Evolutionary conservation across 495 filamentous ascomycete genomes (phyloP), one percentile per base, ranked within the genome.

Genomic region (Aspergillus hancockii): DNA sequence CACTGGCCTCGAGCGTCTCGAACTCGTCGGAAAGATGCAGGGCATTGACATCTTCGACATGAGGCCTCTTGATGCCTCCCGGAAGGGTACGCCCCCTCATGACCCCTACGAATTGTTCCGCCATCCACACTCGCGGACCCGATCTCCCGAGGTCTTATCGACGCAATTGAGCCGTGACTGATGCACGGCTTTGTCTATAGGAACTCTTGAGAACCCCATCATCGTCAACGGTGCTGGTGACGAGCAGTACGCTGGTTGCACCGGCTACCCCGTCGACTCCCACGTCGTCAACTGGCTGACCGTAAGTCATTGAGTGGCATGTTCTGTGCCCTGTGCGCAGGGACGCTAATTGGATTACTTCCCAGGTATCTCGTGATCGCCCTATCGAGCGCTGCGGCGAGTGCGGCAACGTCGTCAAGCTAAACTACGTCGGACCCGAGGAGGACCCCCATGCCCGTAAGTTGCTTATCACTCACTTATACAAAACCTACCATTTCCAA

Each of bases 21-120:
- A 99, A 76, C 93, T 99, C 67, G 80, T 98, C 77, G 94, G 94
- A 75, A 99, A 99, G 85, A 96, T 97, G 88, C 90, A 98, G 81
- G 91, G 94, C 64, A 82, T 99, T 62, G 94, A 99, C 75, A 82
- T 98, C 71, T 99, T 98, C 79, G 95, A 99, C 77, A 96, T 97
- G 93, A 88, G 86, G 77, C 95, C 94, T 46, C 82, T 99, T 62
- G 93, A 97, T 79, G 84, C 94, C 36, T 93, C 89, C 64, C 85
- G 94, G 60, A 86, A 85, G 80, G 92, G 90, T 91, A 78, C 57
- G 83, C 70, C 31, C 14, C 10, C n/a, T 25, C 45, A 38, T 25
- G 25, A 36, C 22, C 18, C 28, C 34, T 36, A 34, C 25, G 38
- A 28, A 18, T 18, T 8, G 4, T 43, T 52, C 5, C 2, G n/a